Conservation (phyloP, 2,329 filamentous ascomycete species). For the Esteya vermicola region DNA sequence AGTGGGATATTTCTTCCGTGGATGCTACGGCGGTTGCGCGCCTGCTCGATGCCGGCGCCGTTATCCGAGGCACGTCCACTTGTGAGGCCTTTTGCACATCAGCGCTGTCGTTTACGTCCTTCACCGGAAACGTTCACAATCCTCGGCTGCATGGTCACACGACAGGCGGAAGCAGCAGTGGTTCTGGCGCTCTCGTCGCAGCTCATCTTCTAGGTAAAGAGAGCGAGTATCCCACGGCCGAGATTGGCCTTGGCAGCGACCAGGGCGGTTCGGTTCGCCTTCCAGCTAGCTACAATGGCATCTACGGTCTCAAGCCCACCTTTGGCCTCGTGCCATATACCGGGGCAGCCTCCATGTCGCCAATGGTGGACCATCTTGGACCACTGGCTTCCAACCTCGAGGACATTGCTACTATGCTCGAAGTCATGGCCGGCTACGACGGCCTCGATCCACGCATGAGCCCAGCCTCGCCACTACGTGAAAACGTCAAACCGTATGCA, state of each 20-base stretch:
- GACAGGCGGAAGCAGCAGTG: conserved; percentile 61
- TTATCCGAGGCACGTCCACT: conserved; percentile 61
- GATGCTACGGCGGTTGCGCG: conserved; percentile 22
- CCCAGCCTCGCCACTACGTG: conserved; percentile 22
- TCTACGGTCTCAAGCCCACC: conserved; percentile 32
- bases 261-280: conserved; percentile 63
- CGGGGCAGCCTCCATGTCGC: conserved; percentile 24
- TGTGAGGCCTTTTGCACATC: conserved; percentile 51
- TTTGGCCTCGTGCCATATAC: conserved; percentile 35
- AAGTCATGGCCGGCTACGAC: conserved; percentile 29
- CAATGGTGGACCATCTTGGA: conserved; percentile 29
- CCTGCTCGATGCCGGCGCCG: conserved; percentile 45
- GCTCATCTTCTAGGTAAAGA: too few relatives aligned
- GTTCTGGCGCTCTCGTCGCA: conserved; percentile 35
- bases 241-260: conserved; percentile 44
- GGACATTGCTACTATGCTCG: conserved; percentile 26
- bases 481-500: conserved; percentile 18
- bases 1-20: conserved; percentile 55
- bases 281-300: conserved; percentile 23
- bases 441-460: conserved; percentile 29
- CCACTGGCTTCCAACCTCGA: conserved; percentile 27
- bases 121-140: conserved; percentile 59
- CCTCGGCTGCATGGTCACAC: conserved; percentile 62
- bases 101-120: conserved; percentile 45
- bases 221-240: too few relatives aligned